Evolutionary conservation across 2,329 filamentous ascomycete species (phyloP), one percentile per base, ranked within the genome.

Genomic region (Aspergillus novoparasiticus): DNA sequence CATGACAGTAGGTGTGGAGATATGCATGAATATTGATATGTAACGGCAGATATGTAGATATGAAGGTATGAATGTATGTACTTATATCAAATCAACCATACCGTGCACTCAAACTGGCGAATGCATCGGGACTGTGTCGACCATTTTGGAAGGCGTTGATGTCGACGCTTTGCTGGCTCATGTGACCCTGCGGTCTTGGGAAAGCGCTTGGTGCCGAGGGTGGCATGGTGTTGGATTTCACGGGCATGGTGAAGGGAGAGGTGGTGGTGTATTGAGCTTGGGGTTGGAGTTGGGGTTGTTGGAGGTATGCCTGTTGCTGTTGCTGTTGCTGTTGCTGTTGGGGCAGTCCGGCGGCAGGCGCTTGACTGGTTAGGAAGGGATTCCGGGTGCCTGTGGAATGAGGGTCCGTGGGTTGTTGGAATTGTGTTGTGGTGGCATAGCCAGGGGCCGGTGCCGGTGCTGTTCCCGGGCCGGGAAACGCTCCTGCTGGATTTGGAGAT

Each of bases 41-140:
- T 26, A 46, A 14, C 3, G 23, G 39, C 6, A 41, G 19, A 10
- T n/a, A n/a, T 32, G 28, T 51, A 32, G 16, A 32, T 50, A 30
- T 30, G 14, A 19, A 30, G 8, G 46, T 28, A 32, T 28, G 26
- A 28, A 28, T 32, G 14, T 51, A 30, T 32, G 28, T 34, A 51
- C 9, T 19, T 19, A 32, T 32, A 32, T 28, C 5, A 21, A 48
- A 48, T 71, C 69, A 76, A 62, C 77, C 74, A 69, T 79, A 81
- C 61, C 81, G 74, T 50, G 82, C 78, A 66, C 82, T 84, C 67
- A 84, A 67, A 71, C 76, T 82, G 28, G 81, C 81, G 75, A 84
- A 84, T 10, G 82, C 80, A 72, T 84, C 82, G 8, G 82, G 82
- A 66, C 81, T 83, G 66, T 84, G 81, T 39, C 82, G 75, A 4